Evolutionary conservation across 2,329 filamentous ascomycete species (phyloP).

Genomic region (Torrubiellomyces zombiae): DNA sequence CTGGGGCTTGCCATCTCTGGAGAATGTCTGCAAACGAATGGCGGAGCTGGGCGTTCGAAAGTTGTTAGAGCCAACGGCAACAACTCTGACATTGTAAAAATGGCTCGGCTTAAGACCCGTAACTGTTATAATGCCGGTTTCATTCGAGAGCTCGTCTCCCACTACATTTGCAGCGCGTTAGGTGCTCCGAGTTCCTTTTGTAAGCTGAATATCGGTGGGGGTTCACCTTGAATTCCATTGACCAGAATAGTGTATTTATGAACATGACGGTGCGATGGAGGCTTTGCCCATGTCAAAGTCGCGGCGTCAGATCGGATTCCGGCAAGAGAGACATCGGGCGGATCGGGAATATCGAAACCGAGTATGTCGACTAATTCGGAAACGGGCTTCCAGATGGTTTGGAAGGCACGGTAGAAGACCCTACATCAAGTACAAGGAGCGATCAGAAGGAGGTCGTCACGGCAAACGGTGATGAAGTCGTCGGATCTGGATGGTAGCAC

Average conservation of each 20-base stretch:
- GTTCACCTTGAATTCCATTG: conserved; percentile 75
- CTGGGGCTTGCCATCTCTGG: conserved; percentile 44
- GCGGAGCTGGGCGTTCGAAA: conserved; percentile 82
- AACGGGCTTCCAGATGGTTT: conserved; percentile 80
- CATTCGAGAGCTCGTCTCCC: conserved; percentile 51
- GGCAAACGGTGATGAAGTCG: conserved; percentile 1
- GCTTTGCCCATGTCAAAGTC: conserved; percentile 78
- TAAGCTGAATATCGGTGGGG: too few relatives aligned
- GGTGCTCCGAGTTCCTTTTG: not conserved
- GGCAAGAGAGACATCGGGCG: conserved; percentile 78
- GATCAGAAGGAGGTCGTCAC: conserved; percentile 5
- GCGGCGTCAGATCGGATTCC: conserved; percentile 78
- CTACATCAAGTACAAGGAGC: conserved; percentile 28
- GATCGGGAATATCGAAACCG: conserved; percentile 81
- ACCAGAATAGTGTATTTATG: conserved; percentile 84
- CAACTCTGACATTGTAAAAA: conserved; percentile 86
- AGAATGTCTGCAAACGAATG: conserved; percentile 67
- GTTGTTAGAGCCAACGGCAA: conserved; percentile 79
- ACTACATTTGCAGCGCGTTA: conserved; percentile 33
- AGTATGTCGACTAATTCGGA: conserved; percentile 81
- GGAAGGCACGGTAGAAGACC: conserved; percentile 72
- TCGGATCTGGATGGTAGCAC: conserved; percentile 2
- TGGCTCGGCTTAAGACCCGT: conserved; percentile 72
- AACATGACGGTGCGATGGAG: conserved; percentile 47
- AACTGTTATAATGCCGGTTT: conserved; percentile 62